Evolutionary conservation across 2,329 filamentous ascomycete species (phyloP), one percentile per base, ranked within the genome.

Genomic region (Colletotrichum sp.): DNA sequence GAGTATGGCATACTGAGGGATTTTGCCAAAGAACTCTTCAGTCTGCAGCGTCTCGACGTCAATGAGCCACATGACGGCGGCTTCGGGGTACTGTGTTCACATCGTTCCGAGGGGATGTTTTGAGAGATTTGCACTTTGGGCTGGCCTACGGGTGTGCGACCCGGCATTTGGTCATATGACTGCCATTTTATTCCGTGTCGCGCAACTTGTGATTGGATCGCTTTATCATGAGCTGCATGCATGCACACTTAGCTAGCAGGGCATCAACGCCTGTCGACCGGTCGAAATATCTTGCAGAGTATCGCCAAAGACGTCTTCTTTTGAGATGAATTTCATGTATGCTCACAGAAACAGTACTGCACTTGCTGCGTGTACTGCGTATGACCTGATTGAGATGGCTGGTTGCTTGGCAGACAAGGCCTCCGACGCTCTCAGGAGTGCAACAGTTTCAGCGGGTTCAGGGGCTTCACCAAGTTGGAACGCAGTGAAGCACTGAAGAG

Each of bases 341-440:
- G 2, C 43, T 2, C 0, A 48, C n/a, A n/a, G 6, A 21, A 48
- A 21, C 43, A 7, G n/a, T 0, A 13, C 5, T 21, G n/a, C 10
- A 21, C 43, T 13, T 21, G 1, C 43, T 21, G 3, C 4, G 18
- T 52, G 10, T n/a, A n/a, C n/a, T n/a, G n/a, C n/a, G n/a, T 52
- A 52, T 52, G 43, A 52, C 7, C 6, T 52, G 43, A 18, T 39
- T 39, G 36, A 18, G 36, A 39, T 18, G 16, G 43, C n/a, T 52
- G 43, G 43, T 13, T 52, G n/a, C 43, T 52, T 52, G 43, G 43
- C 43, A 21, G 43, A 7, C 10, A 52, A 52, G 43, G 43, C 43
- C 43, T 21, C 43, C n/a, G 43, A 52, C 43, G 43, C 43, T 52
- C 43, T 2, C 43, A 52, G 43, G n/a, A 21, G n/a, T 21, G n/a